These are phyloP conservation scores for Debaryomycetaceae sp. DNA, from an alignment of 1,139 yeast species.

Conservation along the genomic window DNA sequence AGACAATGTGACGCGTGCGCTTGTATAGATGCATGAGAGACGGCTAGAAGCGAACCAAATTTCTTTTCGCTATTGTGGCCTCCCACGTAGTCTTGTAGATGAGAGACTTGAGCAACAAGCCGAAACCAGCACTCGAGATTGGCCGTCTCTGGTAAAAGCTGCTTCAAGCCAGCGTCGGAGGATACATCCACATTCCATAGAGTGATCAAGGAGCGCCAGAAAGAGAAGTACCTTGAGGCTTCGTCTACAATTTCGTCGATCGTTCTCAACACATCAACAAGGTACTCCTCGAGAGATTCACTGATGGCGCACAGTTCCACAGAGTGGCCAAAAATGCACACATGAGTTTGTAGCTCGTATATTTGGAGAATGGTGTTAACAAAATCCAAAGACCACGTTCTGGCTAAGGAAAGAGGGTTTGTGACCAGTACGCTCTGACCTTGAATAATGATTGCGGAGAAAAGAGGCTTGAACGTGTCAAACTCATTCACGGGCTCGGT, in stretches of 20 bases:
- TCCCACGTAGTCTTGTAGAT: not conserved
- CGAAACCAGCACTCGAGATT: constrained; percentile 37
- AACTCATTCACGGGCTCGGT: constrained; percentile 24
- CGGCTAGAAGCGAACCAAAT: constrained; percentile 31
- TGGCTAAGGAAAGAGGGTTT: too few species aligned
- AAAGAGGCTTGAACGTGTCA: too few species aligned
- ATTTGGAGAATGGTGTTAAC: too few species aligned
- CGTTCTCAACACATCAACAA: too few species aligned
- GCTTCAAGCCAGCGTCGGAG: constrained; percentile 10
- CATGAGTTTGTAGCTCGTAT: too few species aligned
- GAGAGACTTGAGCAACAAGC: not conserved
- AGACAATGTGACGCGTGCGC: constrained; percentile 43
- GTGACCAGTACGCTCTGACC: too few species aligned
- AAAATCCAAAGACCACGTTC: too few species aligned
- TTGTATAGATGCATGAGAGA: constrained; percentile 45
- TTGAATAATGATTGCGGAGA: too few species aligned
- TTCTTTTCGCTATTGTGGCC: not conserved
- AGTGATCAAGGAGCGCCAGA: constrained; percentile 49
- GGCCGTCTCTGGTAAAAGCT: constrained; percentile 13
- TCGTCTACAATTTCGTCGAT: constrained; percentile 2
- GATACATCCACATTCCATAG: constrained; percentile 41
- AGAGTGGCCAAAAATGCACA: too few species aligned
- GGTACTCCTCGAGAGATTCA: too few species aligned
- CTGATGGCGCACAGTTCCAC: too few species aligned
- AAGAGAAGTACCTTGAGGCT: constrained; percentile 24